phyloP scores from a whole-genome alignment of 768 basidiomycete species.

The Phylloporus scabripes region DNA sequence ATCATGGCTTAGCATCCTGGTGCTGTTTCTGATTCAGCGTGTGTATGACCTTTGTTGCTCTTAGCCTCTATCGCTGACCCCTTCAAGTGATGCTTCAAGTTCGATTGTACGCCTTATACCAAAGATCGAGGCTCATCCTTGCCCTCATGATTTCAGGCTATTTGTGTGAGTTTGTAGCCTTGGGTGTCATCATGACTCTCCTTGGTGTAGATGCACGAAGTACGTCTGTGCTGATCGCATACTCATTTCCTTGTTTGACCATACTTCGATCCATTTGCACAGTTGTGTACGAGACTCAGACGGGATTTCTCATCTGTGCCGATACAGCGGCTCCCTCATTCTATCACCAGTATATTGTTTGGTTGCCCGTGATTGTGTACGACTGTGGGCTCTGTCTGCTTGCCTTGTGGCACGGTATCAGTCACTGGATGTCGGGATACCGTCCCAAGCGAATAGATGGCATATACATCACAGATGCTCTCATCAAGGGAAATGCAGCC shows the following conservation, averaged over 20 bases:
- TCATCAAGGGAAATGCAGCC: slow-evolving; percentile 11
- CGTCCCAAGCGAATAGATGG: not conserved
- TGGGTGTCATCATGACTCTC: slow-evolving; percentile 2
- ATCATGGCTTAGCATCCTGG: not conserved
- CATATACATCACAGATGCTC: slow-evolving; percentile 1
- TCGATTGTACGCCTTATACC: slow-evolving; percentile 10
- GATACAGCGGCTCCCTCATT: not conserved
- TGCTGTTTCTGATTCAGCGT: slow-evolving; percentile 6
- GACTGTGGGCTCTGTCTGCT: slow-evolving; percentile 5
- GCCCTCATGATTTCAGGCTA: slow-evolving; percentile 3
- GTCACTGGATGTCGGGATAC: not conserved
- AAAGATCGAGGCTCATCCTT: slow-evolving; percentile 4
- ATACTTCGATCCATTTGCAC: not conserved
- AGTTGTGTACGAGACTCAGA: slow-evolving; percentile 9
- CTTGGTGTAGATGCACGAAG: slow-evolving; percentile 3
- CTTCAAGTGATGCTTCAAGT: slow-evolving; percentile 11
- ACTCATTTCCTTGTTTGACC: not conserved
- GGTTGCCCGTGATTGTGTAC: slow-evolving; percentile 7
- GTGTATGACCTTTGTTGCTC: not conserved
- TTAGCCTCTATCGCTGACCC: not conserved
- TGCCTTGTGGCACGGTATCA: slow-evolving; percentile 4
- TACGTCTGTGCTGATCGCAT: not conserved
- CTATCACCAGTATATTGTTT: slow-evolving; percentile 3
- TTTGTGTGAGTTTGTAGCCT: slow-evolving; percentile 5
- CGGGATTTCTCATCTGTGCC: slow-evolving; percentile 4